Conservation (phyloP, 495 filamentous ascomycete species). For the Trichoderma virens region DNA sequence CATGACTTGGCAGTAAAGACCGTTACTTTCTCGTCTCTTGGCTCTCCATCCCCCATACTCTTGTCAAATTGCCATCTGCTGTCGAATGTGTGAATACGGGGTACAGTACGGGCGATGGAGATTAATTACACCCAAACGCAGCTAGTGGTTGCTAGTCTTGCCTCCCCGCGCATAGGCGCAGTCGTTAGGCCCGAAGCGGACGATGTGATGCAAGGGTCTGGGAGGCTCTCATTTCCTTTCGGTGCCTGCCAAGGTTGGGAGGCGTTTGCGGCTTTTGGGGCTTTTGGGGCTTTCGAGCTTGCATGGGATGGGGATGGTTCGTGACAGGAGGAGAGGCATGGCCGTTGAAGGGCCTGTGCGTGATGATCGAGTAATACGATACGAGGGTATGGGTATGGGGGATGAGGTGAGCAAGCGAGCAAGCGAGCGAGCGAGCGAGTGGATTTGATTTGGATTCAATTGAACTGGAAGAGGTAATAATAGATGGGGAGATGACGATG, state of each 20-base stretch:
- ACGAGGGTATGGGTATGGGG: neutral
- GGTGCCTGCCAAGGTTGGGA: constrained; percentile 3
- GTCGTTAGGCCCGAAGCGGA: neutral
- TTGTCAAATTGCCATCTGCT: neutral
- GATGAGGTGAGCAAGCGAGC: too few relatives aligned
- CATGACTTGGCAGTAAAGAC: too few relatives aligned
- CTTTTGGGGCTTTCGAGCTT: neutral
- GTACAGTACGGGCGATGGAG: neutral
- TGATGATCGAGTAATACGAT: neutral
- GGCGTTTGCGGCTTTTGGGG: neutral
- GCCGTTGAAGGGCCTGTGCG: too few relatives aligned
- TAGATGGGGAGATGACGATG: too few relatives aligned
- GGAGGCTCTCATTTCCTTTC: neutral
- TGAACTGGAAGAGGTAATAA: too few relatives aligned
- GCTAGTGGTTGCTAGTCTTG: neutral
- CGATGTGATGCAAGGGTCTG: neutral
- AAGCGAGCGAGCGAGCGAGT: too few relatives aligned
- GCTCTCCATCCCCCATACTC: neutral
- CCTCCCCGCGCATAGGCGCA: constrained; percentile 1
- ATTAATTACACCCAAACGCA: neutral
- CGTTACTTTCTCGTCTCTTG: too few relatives aligned
- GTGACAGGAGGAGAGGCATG: too few relatives aligned
- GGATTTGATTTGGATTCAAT: too few relatives aligned
- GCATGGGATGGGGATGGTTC: neutral
- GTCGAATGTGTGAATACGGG: neutral